Evolutionary conservation across 2,329 filamentous ascomycete species (phyloP), one percentile per base, ranked within the genome.

Genomic region (Ceratocystis alfenasii): DNA sequence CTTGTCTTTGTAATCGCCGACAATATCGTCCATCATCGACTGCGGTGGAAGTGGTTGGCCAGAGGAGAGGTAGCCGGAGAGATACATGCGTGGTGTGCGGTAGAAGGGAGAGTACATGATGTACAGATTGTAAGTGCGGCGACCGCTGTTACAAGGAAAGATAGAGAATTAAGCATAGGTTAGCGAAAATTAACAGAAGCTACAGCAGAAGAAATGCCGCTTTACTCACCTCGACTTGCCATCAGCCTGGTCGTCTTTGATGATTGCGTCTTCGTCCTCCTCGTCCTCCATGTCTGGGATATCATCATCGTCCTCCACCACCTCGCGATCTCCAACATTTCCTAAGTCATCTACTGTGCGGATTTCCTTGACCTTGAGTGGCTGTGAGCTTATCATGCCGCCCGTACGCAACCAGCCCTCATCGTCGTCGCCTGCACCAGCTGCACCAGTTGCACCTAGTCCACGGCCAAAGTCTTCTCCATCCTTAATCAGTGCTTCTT

Each of bases 221-320:
- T 53, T 20, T n/a, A 61, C 62, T 62, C 15, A 66, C 64, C 45
- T 33, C 17, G 55, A 46, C 41, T 63, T 64, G 30, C 65, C 67
- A 50, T 66, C 64, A 1, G 55, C 46, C 45, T 68, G 61, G 15
- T 68, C 67, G 71, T 95, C 91, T 12, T 88, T 83, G 72, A 97
- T 97, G 73, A 99, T 97, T 57, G 94, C 94, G 76, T 97, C 92
- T 69, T 95, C 92, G 69, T 96, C 92, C 70, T 97, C 93, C 66
- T 97, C 93, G 69, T 97, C 94, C 73, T 97, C 94, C 91, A 97
- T 97, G 73, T 97, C 93, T 0, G 92, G 93, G 69, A 97, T 96
- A 72, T 96, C 93, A 72, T 95, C 90, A 46, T 69, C 67, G 71
- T 96, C 93, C 57, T 90, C 85, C 64, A 87, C 87, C 33, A 86